Percentiles rank a stretch among this genome's conserved stretches.
Conservation (phyloP, 805 yeast genomes). For the Candida succiphila region DNA sequence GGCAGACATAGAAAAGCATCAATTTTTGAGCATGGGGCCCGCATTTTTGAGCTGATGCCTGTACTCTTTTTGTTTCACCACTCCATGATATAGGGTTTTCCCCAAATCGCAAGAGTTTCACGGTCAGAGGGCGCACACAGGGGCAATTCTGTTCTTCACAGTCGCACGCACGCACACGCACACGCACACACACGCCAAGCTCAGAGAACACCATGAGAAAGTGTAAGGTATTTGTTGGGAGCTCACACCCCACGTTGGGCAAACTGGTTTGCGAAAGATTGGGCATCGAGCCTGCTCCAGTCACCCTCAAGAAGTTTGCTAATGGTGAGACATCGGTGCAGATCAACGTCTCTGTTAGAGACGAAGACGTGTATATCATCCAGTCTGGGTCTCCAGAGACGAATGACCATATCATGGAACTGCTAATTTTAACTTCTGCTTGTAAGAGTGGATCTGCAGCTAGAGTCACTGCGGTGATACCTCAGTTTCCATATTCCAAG, state of each 20-base stretch:
- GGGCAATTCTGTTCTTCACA: no score
- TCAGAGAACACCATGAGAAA: no score
- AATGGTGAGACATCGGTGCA: slow-evolving; percentile 97
- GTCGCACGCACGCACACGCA: no score
- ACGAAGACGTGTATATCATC: slow-evolving; percentile 91
- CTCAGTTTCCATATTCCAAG: slow-evolving; percentile 95
- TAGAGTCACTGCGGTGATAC: slow-evolving; percentile 92
- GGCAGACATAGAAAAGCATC: no score
- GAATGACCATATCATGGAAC: slow-evolving; percentile 95
- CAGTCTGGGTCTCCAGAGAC: slow-evolving; percentile 82
- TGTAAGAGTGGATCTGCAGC: slow-evolving; percentile 98
- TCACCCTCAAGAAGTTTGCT: slow-evolving; percentile 83
- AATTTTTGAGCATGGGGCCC: no score
- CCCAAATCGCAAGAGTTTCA: no score
- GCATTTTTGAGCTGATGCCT: no score
- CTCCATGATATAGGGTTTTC: no score
- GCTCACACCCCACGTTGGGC: slow-evolving; percentile 94
- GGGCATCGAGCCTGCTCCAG: slow-evolving; percentile 91
- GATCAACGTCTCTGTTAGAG: slow-evolving; percentile 90
- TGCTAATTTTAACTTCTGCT: slow-evolving; percentile 85
- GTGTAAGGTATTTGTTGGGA: slow-evolving; percentile 94
- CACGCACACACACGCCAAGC: no score
- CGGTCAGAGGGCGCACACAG: no score
- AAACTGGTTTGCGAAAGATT: slow-evolving; percentile 78
- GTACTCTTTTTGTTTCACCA: no score